phyloP scores from a whole-genome alignment of 441 rosid genomes.

The Pelargonium citronellum region DNA sequence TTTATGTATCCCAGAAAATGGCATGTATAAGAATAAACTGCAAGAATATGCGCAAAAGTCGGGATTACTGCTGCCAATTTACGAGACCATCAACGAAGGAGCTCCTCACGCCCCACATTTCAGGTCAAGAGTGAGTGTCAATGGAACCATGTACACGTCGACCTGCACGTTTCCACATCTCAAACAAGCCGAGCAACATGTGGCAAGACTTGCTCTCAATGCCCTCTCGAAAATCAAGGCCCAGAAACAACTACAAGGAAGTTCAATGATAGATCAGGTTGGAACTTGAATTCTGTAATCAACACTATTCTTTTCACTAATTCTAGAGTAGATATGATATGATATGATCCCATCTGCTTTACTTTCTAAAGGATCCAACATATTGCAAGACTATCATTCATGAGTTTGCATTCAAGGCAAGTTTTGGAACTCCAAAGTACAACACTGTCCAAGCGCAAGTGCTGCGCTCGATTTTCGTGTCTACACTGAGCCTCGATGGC shows the following conservation, averaged over 20 bases:
- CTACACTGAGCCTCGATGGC: constrained; percentile 21
- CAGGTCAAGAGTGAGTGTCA: constrained; percentile 17
- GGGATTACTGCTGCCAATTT: constrained; percentile 16
- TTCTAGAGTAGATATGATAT: not conserved
- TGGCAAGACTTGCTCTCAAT: constrained; percentile 21
- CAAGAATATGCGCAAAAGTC: constrained; percentile 24
- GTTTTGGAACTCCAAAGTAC: constrained; percentile 15
- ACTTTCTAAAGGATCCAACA: constrained; percentile 13
- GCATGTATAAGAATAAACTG: constrained; percentile 15
- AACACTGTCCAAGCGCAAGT: constrained; percentile 9
- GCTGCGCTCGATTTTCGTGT: constrained; percentile 15
- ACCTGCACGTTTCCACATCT: not conserved
- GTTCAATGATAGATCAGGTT: constrained; percentile 11
- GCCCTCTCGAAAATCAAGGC: not conserved
- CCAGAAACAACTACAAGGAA: not conserved
- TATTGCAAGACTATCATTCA: constrained; percentile 20
- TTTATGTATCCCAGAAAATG: no score
- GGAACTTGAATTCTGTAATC: no score
- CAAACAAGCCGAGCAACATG: constrained; percentile 29
- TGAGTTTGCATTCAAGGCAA: constrained; percentile 20
- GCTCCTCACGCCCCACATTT: constrained; percentile 27
- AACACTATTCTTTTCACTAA: no score
- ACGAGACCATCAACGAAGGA: constrained; percentile 24
- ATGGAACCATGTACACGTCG: constrained; percentile 16
- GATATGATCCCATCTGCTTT: not conserved